phyloP scores from a whole-genome alignment of 345 rosid genomes.

The Mangifera indica region DNA sequence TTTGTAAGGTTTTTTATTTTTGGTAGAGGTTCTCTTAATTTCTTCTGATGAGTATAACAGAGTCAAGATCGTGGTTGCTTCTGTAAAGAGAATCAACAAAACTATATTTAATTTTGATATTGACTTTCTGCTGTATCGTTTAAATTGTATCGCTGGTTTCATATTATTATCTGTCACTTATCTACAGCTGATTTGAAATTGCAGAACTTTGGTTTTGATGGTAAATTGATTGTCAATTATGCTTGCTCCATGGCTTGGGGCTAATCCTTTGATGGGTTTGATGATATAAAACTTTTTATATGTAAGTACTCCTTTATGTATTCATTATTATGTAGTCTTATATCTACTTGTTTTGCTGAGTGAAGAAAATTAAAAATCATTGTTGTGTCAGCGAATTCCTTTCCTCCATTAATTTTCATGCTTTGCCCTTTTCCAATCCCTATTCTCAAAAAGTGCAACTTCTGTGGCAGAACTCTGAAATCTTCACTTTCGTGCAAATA shows the following conservation, averaged over 20 bases:
- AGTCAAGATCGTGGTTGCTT: not conserved
- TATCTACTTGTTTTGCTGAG: not conserved
- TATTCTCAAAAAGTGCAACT: not conserved
- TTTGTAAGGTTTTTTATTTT: not conserved
- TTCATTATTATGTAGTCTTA: not conserved
- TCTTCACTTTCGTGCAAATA: slow-evolving; percentile 10
- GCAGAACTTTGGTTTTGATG: slow-evolving; percentile 92
- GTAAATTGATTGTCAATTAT: slow-evolving; percentile 85
- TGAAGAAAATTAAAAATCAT: not conserved
- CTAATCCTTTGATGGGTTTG: slow-evolving; percentile 26
- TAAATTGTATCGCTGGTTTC: not conserved
- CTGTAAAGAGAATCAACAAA: not conserved
- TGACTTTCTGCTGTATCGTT: not conserved
- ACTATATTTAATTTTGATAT: not conserved
- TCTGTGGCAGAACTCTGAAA: not conserved
- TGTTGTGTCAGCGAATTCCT: not conserved
- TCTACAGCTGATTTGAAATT: slow-evolving; percentile 13
- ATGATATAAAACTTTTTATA: slow-evolving; percentile 7
- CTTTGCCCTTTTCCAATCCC: not conserved
- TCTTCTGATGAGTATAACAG: not conserved
- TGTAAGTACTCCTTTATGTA: slow-evolving; percentile 10
- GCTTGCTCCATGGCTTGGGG: slow-evolving; percentile 98
- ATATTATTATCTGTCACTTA: slow-evolving; percentile 2
- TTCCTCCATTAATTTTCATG: not conserved
- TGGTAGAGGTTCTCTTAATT: not conserved